These are phyloP conservation scores for Cadophora luteo-olivacea DNA, from an alignment of 2,329 filamentous ascomycete genomes.

Conservation along the genomic window DNA sequence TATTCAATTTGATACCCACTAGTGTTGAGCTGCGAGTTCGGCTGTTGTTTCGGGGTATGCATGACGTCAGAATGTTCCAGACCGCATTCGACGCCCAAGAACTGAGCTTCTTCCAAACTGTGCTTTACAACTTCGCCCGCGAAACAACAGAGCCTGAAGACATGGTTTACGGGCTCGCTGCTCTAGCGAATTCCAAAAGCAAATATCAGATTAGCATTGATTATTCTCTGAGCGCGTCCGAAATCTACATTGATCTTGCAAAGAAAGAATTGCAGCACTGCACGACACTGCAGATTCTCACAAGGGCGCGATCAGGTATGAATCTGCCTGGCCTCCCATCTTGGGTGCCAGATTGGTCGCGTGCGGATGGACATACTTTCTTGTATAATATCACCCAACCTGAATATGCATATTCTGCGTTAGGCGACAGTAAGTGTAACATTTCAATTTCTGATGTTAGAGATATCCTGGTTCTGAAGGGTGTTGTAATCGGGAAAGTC, in stretches of 20 bases:
- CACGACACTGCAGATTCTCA: slow-evolving; percentile 4
- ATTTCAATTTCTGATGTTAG: too few relatives aligned
- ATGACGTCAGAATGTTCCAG: neutral
- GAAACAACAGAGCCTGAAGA: slow-evolving; percentile 4
- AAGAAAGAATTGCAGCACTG: neutral
- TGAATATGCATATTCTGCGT: neutral
- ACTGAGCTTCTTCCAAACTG: neutral
- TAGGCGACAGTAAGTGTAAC: neutral
- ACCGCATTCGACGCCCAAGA: neutral
- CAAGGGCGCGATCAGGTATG: neutral
- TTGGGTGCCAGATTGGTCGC: slow-evolving; percentile 17
- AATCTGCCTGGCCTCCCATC: neutral
- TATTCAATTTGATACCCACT: neutral
- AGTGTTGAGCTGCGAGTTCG: neutral
- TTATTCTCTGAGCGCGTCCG: neutral
- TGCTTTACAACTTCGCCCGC: neutral
- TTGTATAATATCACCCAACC: neutral
- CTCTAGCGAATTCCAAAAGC: slow-evolving; percentile 1
- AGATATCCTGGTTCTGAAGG: neutral
- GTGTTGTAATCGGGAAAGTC: neutral
- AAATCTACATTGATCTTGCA: slow-evolving; percentile 3
- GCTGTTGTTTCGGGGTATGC: neutral
- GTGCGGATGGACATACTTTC: neutral
- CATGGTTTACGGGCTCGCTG: slow-evolving; percentile 14
- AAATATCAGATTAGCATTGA: slow-evolving; percentile 2